Conservation (phyloP, 2,329 filamentous ascomycete genomes). For the Alternaria hordeiaustralica region DNA sequence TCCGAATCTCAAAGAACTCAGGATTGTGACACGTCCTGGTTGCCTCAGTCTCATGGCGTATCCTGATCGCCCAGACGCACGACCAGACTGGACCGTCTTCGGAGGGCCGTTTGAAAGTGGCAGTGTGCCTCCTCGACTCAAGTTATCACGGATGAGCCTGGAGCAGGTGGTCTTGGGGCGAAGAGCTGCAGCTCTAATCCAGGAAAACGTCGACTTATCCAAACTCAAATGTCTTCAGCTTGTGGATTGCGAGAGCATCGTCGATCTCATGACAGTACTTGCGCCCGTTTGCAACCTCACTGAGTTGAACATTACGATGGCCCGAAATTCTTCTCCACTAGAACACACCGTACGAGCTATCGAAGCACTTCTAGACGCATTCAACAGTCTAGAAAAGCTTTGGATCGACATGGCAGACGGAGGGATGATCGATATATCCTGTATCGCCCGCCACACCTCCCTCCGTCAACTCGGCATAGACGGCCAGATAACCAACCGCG, state of each 20-base stretch:
- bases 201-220: neutral
- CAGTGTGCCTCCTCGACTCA: neutral
- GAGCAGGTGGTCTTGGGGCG: neutral
- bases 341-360: neutral
- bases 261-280: neutral
- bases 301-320: neutral
- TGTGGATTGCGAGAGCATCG: neutral
- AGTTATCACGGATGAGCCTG: neutral
- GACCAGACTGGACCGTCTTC: neutral
- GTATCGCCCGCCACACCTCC: neutral
- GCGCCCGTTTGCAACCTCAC: neutral
- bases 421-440: neutral
- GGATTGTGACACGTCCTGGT: neutral
- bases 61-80: neutral
- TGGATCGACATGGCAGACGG: neutral
- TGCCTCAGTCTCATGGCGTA: neutral
- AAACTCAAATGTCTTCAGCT: neutral
- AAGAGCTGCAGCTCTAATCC: neutral
- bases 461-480: neutral
- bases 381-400: neutral
- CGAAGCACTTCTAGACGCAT: neutral
- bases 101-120: neutral
- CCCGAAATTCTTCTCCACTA: neutral
- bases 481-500: neutral
- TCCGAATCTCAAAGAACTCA: neutral